Base-by-base conservation (phyloP, 805 yeast genomes). In the Yarrowia deformans region DNA sequence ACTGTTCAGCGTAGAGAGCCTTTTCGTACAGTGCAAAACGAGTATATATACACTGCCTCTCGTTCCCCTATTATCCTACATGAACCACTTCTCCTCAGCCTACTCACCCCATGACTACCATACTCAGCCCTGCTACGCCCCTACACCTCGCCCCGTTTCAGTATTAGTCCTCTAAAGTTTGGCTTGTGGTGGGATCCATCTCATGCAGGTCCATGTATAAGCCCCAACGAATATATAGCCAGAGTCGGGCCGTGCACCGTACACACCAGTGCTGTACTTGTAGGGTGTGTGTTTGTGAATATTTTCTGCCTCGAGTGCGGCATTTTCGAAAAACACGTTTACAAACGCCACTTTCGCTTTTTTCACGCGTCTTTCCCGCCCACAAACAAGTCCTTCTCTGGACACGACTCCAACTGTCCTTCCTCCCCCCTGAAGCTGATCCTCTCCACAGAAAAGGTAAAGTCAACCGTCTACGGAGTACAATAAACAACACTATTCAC, bases 151-250 rank as follows among this genome's bases (percentile, higher is more conserved):
- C 8, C 18, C 40, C n/a, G 16, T 8, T 6, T 16, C 14, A 32
- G 3, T 19, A 23, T 8, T 9, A 50, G 23, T 23, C 29, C 29
- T 23, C 29, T 23, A 23, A 23, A 50, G 56, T 50, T 50, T 34
- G 56, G 52, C 52, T 14, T 48, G 39, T 49, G 54, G 43, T 52
- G 58, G 58, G 43, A 52, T 19, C 58, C 58, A 35, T 52, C 42
- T 35, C 35, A 52, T 52, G 58, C 58, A 52, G 58, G 58, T 35
- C 42, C 58, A 52, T 52, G 58, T 52, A 37, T 32, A 35, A 52
- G 58, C 43, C 42, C 58, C 42, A 52, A 52, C 58, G 43, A 19
- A 35, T 52, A 50, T 50, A 52, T 49, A 49, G 54, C 8, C 29
- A 19, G 37, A n/a, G 37, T 16, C 18, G 18, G 39, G 54, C 39